These are phyloP conservation scores for Aspergillus tanneri DNA, from an alignment of 2,329 filamentous ascomycete genomes.

Conservation along the genomic window DNA sequence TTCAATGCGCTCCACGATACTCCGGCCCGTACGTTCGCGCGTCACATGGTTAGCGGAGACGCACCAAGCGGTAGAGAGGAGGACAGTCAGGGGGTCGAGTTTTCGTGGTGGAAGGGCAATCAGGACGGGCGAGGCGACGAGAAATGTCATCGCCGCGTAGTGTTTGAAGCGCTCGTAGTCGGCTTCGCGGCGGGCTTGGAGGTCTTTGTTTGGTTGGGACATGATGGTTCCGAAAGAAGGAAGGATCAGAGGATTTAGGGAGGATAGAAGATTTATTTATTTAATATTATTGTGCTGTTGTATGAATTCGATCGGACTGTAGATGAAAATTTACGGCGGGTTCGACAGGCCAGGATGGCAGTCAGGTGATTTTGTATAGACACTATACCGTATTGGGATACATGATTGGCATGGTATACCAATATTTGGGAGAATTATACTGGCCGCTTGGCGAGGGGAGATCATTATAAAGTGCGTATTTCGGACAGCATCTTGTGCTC, in stretches of 20 bases:
- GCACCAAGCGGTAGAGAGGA: constrained; percentile 40
- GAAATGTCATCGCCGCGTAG: constrained; percentile 40
- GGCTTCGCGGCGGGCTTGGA: constrained; percentile 26
- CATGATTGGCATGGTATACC: no score
- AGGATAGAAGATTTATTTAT: not conserved
- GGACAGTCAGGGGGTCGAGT: constrained; percentile 39
- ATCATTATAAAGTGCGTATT: no score
- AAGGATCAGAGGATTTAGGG: not conserved
- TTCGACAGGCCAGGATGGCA: not conserved
- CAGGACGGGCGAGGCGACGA: constrained; percentile 34
- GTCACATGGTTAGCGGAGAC: constrained; percentile 42
- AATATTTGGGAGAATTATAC: no score
- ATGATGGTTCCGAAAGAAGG: not conserved
- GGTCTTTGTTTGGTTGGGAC: not conserved
- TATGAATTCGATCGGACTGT: not conserved
- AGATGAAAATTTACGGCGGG: not conserved
- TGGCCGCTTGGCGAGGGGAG: no score
- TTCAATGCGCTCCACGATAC: constrained; percentile 35
- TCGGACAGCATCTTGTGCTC: no score
- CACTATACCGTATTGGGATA: not conserved
- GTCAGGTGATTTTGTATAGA: not conserved
- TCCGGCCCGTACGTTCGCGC: constrained; percentile 37
- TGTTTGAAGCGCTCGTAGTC: constrained; percentile 44
- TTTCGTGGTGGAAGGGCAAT: constrained; percentile 40
- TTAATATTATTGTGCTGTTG: not conserved